Percentiles rank a stretch among this genome's conserved stretches.
Evolutionary conservation across 2,329 filamentous ascomycete species (phyloP).

Genomic region (Scleromitrula shiraiana): DNA sequence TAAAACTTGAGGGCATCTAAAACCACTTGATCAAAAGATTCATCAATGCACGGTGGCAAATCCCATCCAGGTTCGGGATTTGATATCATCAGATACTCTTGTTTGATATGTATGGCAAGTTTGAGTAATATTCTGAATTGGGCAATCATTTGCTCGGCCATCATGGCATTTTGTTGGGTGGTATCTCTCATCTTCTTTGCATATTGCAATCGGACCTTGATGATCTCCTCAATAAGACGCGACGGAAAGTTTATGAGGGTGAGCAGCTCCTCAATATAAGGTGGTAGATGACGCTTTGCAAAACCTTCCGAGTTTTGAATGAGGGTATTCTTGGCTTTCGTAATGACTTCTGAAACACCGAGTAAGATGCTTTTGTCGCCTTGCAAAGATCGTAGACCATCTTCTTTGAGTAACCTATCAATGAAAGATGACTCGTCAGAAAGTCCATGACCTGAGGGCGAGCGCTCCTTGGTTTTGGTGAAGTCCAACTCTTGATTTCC

Average conservation of each 20-base stretch:
- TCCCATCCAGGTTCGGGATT: slow-evolving; percentile 91
- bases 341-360: slow-evolving; percentile 76
- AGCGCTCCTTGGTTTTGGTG: slow-evolving; percentile 61
- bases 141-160: slow-evolving; percentile 95
- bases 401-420: slow-evolving; percentile 90
- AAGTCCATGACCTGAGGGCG: slow-evolving; percentile 63
- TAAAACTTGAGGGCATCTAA: slow-evolving; percentile 94
- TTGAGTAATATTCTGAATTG: slow-evolving; percentile 92
- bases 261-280: slow-evolving; percentile 92
- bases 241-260: slow-evolving; percentile 97
- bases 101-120: slow-evolving; percentile 86
- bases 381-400: slow-evolving; percentile 85
- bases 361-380: slow-evolving; percentile 80
- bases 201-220: slow-evolving; percentile 82
- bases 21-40: slow-evolving; percentile 88
- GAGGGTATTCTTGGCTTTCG: slow-evolving; percentile 86
- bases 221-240: slow-evolving; percentile 91
- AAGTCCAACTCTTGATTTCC: slow-evolving; percentile 95
- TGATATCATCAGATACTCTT: slow-evolving; percentile 76
- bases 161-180: slow-evolving; percentile 81
- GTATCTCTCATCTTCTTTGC: slow-evolving; percentile 94
- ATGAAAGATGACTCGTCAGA: slow-evolving; percentile 90
- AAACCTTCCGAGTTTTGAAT: slow-evolving; percentile 82
- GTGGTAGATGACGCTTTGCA: slow-evolving; percentile 80
- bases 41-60: slow-evolving; percentile 89